phyloP scores from a whole-genome alignment of 352 stramenopile genomes.

The Globisporangium polare region DNA sequence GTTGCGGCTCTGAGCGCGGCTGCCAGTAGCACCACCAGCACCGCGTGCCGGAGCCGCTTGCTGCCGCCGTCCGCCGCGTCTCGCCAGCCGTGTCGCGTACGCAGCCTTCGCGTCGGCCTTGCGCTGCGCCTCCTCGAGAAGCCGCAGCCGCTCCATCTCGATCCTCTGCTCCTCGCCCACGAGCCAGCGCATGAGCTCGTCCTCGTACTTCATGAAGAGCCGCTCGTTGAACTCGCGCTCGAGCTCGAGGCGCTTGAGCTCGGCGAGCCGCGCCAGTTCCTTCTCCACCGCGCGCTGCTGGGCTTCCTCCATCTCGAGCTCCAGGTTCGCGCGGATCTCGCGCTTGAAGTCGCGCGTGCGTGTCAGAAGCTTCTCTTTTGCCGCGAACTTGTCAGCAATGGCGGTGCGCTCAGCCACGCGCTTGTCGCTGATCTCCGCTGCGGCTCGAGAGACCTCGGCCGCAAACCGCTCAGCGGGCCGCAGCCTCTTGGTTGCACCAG shows the following conservation, averaged over 20 bases:
- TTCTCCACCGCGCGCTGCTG: slow-evolving; percentile 47
- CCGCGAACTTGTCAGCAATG: slow-evolving; percentile 18
- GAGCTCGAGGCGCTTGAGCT: slow-evolving; percentile 30
- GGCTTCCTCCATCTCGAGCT: slow-evolving; percentile 60
- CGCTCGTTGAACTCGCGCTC: slow-evolving; percentile 49
- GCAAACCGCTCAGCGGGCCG: slow-evolving; percentile 37
- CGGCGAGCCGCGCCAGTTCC: slow-evolving; percentile 35
- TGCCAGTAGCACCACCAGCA: not conserved
- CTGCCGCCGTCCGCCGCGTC: slow-evolving; percentile 54
- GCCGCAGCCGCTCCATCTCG: slow-evolving; percentile 32
- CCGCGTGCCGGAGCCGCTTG: slow-evolving; percentile 19
- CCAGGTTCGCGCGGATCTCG: slow-evolving; percentile 52
- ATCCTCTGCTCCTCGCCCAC: slow-evolving; percentile 41
- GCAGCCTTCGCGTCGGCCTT: slow-evolving; percentile 46
- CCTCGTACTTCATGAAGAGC: slow-evolving; percentile 67
- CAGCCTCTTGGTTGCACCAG: not conserved
- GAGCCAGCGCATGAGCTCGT: slow-evolving; percentile 61
- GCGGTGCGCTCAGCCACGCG: slow-evolving; percentile 4
- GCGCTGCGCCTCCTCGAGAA: slow-evolving; percentile 33
- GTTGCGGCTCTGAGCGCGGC: not conserved
- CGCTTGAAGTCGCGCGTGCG: slow-evolving; percentile 49
- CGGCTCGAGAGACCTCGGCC: slow-evolving; percentile 18
- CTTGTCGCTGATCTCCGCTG: slow-evolving; percentile 11
- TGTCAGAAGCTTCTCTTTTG: slow-evolving; percentile 22
- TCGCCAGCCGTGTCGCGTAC: slow-evolving; percentile 47